Conservation (phyloP, 441 rosid genomes). For the Aleurites moluccanus region DNA sequence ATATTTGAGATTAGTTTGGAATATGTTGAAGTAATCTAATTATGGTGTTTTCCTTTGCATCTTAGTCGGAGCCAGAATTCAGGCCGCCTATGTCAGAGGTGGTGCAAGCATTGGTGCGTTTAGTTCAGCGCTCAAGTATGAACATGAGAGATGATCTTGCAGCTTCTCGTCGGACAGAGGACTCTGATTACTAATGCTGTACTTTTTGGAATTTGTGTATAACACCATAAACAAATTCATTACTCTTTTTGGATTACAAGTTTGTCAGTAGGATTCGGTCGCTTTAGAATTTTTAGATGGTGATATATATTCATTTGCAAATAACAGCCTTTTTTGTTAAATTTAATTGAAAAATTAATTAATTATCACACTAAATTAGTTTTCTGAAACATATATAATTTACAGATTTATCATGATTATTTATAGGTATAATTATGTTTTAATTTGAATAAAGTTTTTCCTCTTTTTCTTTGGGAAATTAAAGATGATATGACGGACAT, state of each 20-base stretch:
- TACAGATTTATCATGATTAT: no score
- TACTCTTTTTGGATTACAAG: background rate
- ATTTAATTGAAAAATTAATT: no score
- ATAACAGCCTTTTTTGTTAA: no score
- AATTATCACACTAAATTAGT: no score
- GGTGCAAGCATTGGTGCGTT: conserved; percentile 73
- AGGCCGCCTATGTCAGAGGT: conserved; percentile 89
- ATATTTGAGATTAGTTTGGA: background rate
- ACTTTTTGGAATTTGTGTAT: background rate
- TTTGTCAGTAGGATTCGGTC: background rate
- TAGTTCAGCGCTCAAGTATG: conserved; percentile 60
- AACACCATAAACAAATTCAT: background rate
- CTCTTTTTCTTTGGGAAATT: no score
- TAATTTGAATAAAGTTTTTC: no score
- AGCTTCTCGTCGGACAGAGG: conserved; percentile 48
- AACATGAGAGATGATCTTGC: conserved; percentile 51
- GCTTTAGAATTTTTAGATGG: no score
- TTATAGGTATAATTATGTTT: no score
- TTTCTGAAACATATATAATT: no score
- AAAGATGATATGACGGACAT: no score
- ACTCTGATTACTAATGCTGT: conserved; percentile 31
- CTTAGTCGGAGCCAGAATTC: conserved; percentile 69
- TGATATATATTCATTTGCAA: no score
- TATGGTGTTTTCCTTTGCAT: background rate
- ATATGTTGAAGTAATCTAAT: background rate